A percentile compares a stretch with the other conserved stretches of the same genome.
These are phyloP conservation scores for Paracamarosporium sp. DNA, from an alignment of 2,329 filamentous ascomycete species.

Conservation along the genomic window DNA sequence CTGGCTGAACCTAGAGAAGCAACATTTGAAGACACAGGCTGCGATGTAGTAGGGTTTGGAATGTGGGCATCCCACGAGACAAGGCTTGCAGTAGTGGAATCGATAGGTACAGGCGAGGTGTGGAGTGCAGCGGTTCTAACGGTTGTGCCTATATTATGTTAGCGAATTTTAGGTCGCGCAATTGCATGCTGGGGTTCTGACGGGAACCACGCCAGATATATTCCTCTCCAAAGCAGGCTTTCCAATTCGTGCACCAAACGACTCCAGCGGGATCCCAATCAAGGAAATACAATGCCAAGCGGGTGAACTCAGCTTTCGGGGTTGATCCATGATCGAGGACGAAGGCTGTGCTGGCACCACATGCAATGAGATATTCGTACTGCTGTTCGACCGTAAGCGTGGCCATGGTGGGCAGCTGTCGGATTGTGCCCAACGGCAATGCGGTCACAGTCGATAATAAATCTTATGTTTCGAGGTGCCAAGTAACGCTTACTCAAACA, in stretches of 20 bases:
- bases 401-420: neutral
- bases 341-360: slow-evolving; percentile 1
- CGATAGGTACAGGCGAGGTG: no score
- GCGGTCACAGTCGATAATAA: no score
- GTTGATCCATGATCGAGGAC: slow-evolving; percentile 11
- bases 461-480: no score
- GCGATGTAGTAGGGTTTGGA: neutral
- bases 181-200: no score
- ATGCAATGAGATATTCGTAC: neutral
- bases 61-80: neutral
- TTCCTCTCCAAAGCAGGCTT: slow-evolving; percentile 22
- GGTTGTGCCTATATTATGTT: no score
- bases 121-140: no score
- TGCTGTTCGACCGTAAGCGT: neutral
- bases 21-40: neutral
- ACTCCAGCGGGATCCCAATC: slow-evolving; percentile 25
- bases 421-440: neutral
- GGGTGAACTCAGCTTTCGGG: slow-evolving; percentile 29
- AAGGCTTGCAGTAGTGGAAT: neutral
- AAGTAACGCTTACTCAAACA: no score
- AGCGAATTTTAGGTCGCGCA: no score
- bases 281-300: slow-evolving; percentile 21
- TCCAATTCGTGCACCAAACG: slow-evolving; percentile 23
- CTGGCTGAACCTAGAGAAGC: no score
- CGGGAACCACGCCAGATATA: slow-evolving; percentile 17